Base-by-base conservation (phyloP, 768 basidiomycete species). In the Termitomyces eurrhizus region DNA sequence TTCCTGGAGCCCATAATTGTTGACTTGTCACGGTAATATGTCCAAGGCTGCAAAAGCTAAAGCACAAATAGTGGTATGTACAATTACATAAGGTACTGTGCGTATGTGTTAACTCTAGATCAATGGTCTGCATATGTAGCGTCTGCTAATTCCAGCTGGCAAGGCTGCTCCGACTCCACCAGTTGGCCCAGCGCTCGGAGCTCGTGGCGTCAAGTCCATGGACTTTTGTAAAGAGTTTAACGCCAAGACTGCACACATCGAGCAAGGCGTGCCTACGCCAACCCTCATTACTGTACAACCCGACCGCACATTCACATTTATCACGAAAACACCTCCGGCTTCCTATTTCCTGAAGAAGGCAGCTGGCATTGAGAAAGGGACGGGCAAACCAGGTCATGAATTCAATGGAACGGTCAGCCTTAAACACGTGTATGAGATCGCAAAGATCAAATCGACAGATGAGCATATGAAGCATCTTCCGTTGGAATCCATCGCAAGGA, bases 221-320 rank as follows among this genome's bases (percentile, higher is more conserved):
- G 97, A 99, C 77, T 99, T 99, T 72, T 97, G 95, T 82, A 99
- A 98, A 74, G 95, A 98, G 73, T 99, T 98, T 79, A 99, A 99
- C 71, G 95, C 96, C n/a, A 88, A 89, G 64, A 98, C 96, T 21
- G 89, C 92, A 36, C 89, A 93, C 72, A 82, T 96, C 41, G 83
- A 87, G 63, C 86, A 89, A 18, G 93, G 93, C 39, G 84, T 90
- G 11, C 96, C 97, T 7, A 84, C 85, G 42, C 96, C 97, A 11
- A 97, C 95, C n/a, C 76, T 89, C 62, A 95, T 99, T 69, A 92
- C 86, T 58, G 89, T 99, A 61, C 88, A 93, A 67, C 92, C 96
- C 57, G 97, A 99, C 80, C 89, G 95, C 63, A 85, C 95, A 57
- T 99, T 99, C 79, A 85, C 89, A 54, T 98, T 99, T 77, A 71